These are phyloP conservation scores for Endocladia muricata DNA, from an alignment of 31 red algal species.

Conservation along the genomic window DNA sequence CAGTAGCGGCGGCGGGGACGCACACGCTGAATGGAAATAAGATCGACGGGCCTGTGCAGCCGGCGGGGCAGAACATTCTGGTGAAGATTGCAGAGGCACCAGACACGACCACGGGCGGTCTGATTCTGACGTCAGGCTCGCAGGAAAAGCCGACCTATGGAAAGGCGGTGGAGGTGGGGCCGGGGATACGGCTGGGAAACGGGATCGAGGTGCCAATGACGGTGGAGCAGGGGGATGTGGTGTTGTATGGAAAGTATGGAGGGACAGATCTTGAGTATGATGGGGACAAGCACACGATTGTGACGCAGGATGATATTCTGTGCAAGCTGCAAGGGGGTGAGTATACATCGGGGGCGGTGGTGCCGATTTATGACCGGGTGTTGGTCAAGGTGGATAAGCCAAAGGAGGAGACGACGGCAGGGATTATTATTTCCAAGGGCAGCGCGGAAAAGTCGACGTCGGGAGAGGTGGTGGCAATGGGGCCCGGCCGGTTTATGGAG, in stretches of 20 bases:
- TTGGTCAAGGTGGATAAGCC: conserved; percentile 74
- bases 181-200: conserved; percentile 65
- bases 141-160: conserved; percentile 88
- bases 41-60: conserved; percentile 56
- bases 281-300: conserved; percentile 78
- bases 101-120: conserved; percentile 74
- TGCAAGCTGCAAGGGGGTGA: conserved; percentile 75
- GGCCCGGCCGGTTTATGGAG: conserved; percentile 84
- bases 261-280: conserved; percentile 82
- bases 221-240: conserved; percentile 74
- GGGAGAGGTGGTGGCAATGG: conserved; percentile 81
- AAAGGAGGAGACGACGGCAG: conserved; percentile 60
- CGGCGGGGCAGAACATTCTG: conserved; percentile 73
- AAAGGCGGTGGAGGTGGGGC: conserved; percentile 70
- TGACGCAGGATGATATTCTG: conserved; percentile 93
- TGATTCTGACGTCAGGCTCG: conserved; percentile 68
- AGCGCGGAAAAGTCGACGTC: conserved; percentile 56
- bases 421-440: conserved; percentile 74
- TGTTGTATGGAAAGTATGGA: conserved; percentile 88
- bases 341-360: conserved; percentile 43
- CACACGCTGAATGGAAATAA: conserved; percentile 67
- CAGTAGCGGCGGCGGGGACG: conserved; percentile 29
- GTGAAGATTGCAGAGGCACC: conserved; percentile 72
- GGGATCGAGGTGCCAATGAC: conserved; percentile 68
- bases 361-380: conserved; percentile 81